Base-by-base conservation (phyloP, 306 rosid species). In the Inga oerstediana region DNA sequence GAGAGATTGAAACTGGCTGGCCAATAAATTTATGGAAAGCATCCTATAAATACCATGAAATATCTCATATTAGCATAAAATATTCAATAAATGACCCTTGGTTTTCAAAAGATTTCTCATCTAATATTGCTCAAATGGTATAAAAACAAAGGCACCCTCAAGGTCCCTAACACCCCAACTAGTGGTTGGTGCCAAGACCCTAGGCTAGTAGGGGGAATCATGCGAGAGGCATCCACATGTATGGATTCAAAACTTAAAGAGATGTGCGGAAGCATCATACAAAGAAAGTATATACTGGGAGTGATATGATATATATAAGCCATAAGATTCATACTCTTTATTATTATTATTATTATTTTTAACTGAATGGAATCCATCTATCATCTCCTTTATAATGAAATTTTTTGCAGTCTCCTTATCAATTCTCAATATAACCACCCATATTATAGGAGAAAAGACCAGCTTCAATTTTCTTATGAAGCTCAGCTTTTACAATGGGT, bases 21-120 rank as follows among this genome's bases (percentile, higher is more conserved):
- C 97, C 98, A 69, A 92, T 88, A 62, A 96, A 96, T 84, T 94
- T 96, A n/a, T 67, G 83, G 71, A 96, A 94, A 44, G 99, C 99
- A 54, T 94, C 97, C 98, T 95, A 75, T 76, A 68, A 17, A 44
- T 72, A 75, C 30, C 72, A 76, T 34, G 58, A 52, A 58, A 84
- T 4, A 45, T 24, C 52, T 43, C 24, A 66, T 30, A 74, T 75
- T 37, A 83, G 79, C 14, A 66, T 52, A 73, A 74, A 14, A 2
- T n/a, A 35, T 78, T 46, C 56, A 77, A 51, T 41, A 49, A 5
- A 43, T 17, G 59, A 65, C 56, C n/a, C 22, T 37, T 30, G 10
- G 4, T 69, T 69, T 17, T 15, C 20, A 37, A 19, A 17, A 9
- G 16, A 69, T 37, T 37, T 69, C 49, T 19, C 19, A 44, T 39